Conservation (phyloP, 139 green algal genomes). For the Choricystis sp. region DNA sequence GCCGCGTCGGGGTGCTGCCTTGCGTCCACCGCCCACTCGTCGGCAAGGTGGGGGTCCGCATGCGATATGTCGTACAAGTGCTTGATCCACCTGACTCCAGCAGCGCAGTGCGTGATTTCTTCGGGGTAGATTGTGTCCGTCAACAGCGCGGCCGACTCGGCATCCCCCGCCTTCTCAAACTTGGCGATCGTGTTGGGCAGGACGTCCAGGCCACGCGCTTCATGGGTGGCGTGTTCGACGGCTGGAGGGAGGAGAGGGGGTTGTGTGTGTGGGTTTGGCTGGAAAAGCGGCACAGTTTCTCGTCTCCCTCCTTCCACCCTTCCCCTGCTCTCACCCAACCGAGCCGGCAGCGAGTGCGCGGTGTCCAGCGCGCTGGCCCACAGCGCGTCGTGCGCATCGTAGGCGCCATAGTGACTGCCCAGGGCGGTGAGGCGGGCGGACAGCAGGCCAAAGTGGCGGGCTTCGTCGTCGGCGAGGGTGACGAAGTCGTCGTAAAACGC, state of each 20-base stretch:
- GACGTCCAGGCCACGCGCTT: constrained; percentile 66
- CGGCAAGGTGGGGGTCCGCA: neutral
- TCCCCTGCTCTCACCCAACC: constrained; percentile 24
- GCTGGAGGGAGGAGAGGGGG: neutral
- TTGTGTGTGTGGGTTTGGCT: neutral
- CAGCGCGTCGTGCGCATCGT: constrained; percentile 71
- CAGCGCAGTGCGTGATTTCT: constrained; percentile 77
- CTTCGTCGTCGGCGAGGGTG: constrained; percentile 56
- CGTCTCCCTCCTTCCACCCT: neutral
- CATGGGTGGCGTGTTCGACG: constrained; percentile 85
- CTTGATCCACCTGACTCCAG: constrained; percentile 65
- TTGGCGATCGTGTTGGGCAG: constrained; percentile 69
- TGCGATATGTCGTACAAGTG: constrained; percentile 34
- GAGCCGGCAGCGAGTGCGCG: constrained; percentile 34
- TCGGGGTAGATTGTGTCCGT: constrained; percentile 65
- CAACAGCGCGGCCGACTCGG: constrained; percentile 40
- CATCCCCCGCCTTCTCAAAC: constrained; percentile 48
- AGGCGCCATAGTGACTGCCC: constrained; percentile 60
- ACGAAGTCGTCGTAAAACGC: neutral
- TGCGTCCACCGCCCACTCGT: constrained; percentile 30
- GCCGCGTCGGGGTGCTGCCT: constrained; percentile 24
- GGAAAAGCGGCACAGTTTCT: neutral
- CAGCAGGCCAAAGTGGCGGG: constrained; percentile 58
- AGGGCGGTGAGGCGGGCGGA: constrained; percentile 20
- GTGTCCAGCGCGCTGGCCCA: constrained; percentile 68